Percentiles rank a stretch among this genome's conserved stretches.
Conservation (phyloP, 345 rosid species). For the Aquilaria malaccensis region DNA sequence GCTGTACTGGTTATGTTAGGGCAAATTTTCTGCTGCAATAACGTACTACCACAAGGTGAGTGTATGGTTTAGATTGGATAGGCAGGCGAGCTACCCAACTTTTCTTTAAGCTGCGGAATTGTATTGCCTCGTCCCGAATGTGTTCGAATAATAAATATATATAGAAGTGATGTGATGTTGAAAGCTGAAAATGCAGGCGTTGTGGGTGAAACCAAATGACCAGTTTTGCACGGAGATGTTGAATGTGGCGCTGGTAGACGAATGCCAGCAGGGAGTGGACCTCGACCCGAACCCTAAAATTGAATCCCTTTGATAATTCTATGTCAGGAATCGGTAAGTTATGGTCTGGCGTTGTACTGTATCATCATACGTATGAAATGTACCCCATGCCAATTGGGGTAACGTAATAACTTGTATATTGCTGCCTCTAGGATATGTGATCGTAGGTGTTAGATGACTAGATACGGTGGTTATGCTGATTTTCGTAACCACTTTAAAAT, state of each 20-base stretch:
- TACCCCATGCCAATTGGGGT: too few relatives aligned
- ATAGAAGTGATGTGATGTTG: not conserved
- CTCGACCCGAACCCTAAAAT: conserved; percentile 33
- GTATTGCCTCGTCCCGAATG: not conserved
- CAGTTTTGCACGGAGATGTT: conserved; percentile 89
- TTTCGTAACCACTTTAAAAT: too few relatives aligned
- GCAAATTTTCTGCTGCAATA: conserved; percentile 72
- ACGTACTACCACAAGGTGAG: conserved; percentile 80
- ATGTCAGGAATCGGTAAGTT: too few relatives aligned
- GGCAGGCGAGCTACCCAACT: not conserved
- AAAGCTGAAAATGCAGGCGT: conserved; percentile 36
- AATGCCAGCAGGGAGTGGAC: conserved; percentile 52
- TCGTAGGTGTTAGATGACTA: too few relatives aligned
- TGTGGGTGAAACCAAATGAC: conserved; percentile 80
- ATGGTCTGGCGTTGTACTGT: too few relatives aligned
- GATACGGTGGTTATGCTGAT: too few relatives aligned
- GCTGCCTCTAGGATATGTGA: too few relatives aligned
- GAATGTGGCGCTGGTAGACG: conserved; percentile 64
- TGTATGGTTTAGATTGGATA: not conserved
- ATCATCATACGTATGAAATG: too few relatives aligned
- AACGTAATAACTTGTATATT: too few relatives aligned
- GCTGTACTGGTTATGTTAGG: conserved; percentile 31
- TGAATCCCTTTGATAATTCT: conserved; percentile 28
- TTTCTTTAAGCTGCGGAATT: not conserved
- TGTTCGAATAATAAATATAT: not conserved